Evolutionary conservation across 2,329 filamentous ascomycete species (phyloP).

Genomic region (Tolypocladium tundrense): DNA sequence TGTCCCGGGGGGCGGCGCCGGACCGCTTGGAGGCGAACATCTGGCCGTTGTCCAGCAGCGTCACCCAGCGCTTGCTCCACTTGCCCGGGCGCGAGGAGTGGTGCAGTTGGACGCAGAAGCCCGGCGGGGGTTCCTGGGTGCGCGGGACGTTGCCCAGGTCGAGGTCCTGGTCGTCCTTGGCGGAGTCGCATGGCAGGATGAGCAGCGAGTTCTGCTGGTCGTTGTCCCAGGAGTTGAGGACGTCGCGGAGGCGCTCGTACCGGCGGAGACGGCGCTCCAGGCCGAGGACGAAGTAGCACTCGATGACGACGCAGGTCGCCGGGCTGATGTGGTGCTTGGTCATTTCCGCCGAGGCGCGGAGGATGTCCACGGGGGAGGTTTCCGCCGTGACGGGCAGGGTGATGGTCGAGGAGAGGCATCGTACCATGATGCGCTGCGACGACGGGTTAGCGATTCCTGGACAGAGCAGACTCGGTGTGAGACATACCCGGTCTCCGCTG

Average conservation of each 20-base stretch:
- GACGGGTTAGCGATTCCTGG: background rate
- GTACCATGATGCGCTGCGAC: constrained; percentile 55
- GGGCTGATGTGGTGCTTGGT: constrained; percentile 56
- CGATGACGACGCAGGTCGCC: constrained; percentile 59
- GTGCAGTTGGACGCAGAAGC: constrained; percentile 62
- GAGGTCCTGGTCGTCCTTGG: constrained; percentile 49
- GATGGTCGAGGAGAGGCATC: constrained; percentile 59
- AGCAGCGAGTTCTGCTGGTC: constrained; percentile 68
- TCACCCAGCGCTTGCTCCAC: constrained; percentile 81
- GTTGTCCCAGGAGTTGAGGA: constrained; percentile 87
- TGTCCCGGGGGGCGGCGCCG: constrained; percentile 46
- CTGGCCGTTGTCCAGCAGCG: constrained; percentile 65
- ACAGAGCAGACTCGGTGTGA: background rate
- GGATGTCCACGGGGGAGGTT: constrained; percentile 65
- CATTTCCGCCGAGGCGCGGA: constrained; percentile 54
- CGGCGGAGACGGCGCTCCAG: constrained; percentile 73
- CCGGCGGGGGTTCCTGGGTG: constrained; percentile 47
- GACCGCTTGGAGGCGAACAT: constrained; percentile 59
- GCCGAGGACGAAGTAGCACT: constrained; percentile 65
- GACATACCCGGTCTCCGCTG: constrained; percentile 61
- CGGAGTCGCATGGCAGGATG: constrained; percentile 49
- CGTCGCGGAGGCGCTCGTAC: constrained; percentile 77
- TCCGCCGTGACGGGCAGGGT: constrained; percentile 62
- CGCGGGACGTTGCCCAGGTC: constrained; percentile 54
- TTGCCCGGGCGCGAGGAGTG: constrained; percentile 74